Conservation (phyloP, 108 stramenopile genomes). For the Asterionellopsis glacialis region DNA sequence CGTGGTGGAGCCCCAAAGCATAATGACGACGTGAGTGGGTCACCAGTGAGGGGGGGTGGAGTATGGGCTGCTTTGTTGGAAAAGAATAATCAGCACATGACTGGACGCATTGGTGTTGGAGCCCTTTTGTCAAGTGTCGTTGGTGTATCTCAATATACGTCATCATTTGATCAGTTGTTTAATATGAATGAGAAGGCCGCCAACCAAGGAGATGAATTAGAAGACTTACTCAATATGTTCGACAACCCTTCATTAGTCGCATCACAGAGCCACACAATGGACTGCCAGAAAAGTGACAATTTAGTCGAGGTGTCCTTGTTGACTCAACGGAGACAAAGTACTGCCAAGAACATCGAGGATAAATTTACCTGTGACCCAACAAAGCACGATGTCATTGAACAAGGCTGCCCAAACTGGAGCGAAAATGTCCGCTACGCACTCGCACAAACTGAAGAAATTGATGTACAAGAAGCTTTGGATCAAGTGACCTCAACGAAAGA, state of each 20-base stretch:
- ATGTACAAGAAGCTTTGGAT: slow-evolving; percentile 25
- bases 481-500: slow-evolving; percentile 12
- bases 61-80: background rate
- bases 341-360: slow-evolving; percentile 10
- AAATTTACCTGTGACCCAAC: slow-evolving; percentile 6
- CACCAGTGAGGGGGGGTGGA: background rate
- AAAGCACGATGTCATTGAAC: slow-evolving; percentile 11
- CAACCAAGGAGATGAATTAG: background rate
- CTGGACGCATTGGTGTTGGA: background rate
- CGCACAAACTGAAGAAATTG: slow-evolving; percentile 19
- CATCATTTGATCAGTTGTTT: background rate
- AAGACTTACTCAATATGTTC: background rate
- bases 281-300: background rate
- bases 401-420: slow-evolving; percentile 39
- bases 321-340: slow-evolving; percentile 12
- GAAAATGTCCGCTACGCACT: slow-evolving; percentile 45
- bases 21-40: background rate
- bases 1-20: background rate
- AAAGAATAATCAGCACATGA: background rate
- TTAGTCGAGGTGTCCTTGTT: slow-evolving; percentile 14
- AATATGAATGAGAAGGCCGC: background rate
- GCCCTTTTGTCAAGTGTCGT: background rate
- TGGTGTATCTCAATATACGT: background rate
- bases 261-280: background rate
- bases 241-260: background rate